Conservation (phyloP, 331 rosid genomes). For the Saraca asoca region DNA sequence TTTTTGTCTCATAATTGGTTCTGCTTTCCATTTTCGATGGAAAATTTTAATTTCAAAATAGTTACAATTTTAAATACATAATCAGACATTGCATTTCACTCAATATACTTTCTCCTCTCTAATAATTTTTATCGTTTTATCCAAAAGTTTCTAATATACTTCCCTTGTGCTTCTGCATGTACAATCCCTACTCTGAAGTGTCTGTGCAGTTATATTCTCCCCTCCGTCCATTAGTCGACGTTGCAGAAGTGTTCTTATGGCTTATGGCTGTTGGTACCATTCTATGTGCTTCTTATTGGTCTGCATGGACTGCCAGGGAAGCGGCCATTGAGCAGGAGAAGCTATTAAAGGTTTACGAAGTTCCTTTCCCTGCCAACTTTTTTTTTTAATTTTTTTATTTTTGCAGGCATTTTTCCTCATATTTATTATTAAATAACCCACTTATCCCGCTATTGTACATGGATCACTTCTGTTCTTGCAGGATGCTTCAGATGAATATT, state of each 20-base stretch:
- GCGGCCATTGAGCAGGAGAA: slow-evolving; percentile 87
- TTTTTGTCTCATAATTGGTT: slow-evolving; percentile 12
- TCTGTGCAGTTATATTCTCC: slow-evolving; percentile 99
- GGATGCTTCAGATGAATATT: slow-evolving; percentile 82
- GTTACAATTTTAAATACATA: slow-evolving; percentile 11
- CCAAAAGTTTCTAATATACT: too few species aligned
- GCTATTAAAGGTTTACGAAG: slow-evolving; percentile 68
- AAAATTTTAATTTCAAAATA: slow-evolving; percentile 8
- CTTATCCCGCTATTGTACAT: slow-evolving; percentile 14
- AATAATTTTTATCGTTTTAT: too few species aligned
- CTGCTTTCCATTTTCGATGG: slow-evolving; percentile 17
- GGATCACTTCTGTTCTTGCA: slow-evolving; percentile 40
- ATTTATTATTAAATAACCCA: slow-evolving; percentile 4
- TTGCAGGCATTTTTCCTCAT: slow-evolving; percentile 12
- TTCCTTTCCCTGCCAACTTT: slow-evolving; percentile 28
- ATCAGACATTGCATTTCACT: slow-evolving; percentile 30
- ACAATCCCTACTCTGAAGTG: slow-evolving; percentile 53
- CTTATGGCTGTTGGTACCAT: slow-evolving; percentile 99
- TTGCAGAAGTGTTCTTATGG: slow-evolving; percentile 98
- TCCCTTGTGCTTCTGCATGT: slow-evolving; percentile 28
- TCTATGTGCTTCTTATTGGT: slow-evolving; percentile 94
- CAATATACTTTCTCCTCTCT: slow-evolving; percentile 3
- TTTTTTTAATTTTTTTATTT: slow-evolving; percentile 9
- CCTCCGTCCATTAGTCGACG: slow-evolving; percentile 82
- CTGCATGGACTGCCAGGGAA: slow-evolving; percentile 97